Base-by-base conservation (phyloP, 2,329 filamentous ascomycete genomes). In the Pseudovirgaria hyperparasitica region DNA sequence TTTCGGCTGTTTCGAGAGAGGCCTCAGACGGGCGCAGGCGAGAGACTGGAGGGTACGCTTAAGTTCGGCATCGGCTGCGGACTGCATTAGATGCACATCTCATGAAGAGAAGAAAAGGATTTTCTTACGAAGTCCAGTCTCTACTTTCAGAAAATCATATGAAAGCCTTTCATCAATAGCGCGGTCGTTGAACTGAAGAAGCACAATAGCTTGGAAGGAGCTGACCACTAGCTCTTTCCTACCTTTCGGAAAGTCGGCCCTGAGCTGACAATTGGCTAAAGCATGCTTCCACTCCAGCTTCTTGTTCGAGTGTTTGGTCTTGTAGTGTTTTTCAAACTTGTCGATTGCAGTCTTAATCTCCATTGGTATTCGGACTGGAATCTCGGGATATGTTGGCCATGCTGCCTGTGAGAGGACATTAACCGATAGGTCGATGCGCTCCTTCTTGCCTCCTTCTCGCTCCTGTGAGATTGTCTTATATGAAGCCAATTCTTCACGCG, bases 21-120 rank as follows among this genome's bases (percentile, higher is more conserved):
- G 82, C 5, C 84, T 76, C 16, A 79, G 69, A 58, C 85, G 90
- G 37, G 81, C 87, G 50, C 87, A 96, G 3, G 92, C 90, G 17
- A 98, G 73, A 4, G 86, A 94, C 54, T 98, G 90, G 10, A 98
- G 70, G 0, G 90, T 98, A 31, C 90, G 80, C 41, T 80, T 74
- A 13, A 98, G 71, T 46, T 96, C 85, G 18, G 64, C 62, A 27
- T 82, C 81, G 20, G 73, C 68, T 72, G 38, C 22, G 11, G 9
- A 14, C 5, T 23, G 19, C 9, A 23, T 2, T 7, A 27, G 16
- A 17, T 22, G 15, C 2, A 4, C 22, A 19, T 9, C 3, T 8
- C 10, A 8, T 5, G 10, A 16, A 27, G n/a, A 25, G 21, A 19
- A 10, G 22, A 17, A 11, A 58, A n/a, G n/a, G n/a, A n/a, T n/a